Evolutionary conservation across 2,329 filamentous ascomycete genomes (phyloP).

Genomic region (Cladosporium sp.): DNA sequence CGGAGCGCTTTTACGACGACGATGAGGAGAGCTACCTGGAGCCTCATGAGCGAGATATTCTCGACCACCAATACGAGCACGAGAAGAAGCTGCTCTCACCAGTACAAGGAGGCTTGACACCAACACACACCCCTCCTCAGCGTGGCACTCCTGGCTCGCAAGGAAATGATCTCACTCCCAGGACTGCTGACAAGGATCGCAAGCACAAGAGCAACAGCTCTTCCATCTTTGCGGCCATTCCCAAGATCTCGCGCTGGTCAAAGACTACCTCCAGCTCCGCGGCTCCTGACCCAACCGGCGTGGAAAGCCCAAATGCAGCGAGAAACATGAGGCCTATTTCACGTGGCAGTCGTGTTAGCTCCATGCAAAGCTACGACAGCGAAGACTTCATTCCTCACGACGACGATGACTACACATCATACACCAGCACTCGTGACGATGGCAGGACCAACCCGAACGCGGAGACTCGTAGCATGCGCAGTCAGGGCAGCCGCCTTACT

Average conservation of each 20-base stretch:
- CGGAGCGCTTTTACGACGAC: constrained; percentile 18
- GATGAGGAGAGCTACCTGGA: constrained; percentile 50
- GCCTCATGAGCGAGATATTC: constrained; percentile 46
- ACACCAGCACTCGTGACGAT: constrained; percentile 32
- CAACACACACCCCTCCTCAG: constrained; percentile 56
- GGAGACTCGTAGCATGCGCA: constrained; percentile 36
- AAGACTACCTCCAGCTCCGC: constrained; percentile 91
- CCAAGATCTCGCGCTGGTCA: constrained; percentile 96
- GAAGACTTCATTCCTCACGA: constrained; percentile 56
- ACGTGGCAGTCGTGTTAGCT: constrained; percentile 63
- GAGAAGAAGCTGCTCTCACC: constrained; percentile 64
- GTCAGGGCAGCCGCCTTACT: constrained; percentile 38
- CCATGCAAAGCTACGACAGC: constrained; percentile 57
- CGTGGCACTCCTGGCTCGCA: constrained; percentile 45
- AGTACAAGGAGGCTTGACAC: constrained; percentile 39
- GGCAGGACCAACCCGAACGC: constrained; percentile 13
- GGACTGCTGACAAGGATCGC: constrained; percentile 67
- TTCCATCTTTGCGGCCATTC: constrained; percentile 63
- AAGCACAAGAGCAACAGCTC: constrained; percentile 88
- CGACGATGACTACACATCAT: constrained; percentile 50
- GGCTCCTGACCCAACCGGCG: constrained; percentile 45
- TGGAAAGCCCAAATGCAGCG: constrained; percentile 32
- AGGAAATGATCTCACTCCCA: constrained; percentile 78
- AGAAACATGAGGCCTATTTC: constrained; percentile 53
- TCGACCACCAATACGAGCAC: constrained; percentile 59